Evolutionary conservation across 805 yeast genomes (phyloP), one percentile per base, ranked within the genome.

Genomic region (Saccharomycopsis capsularis): DNA sequence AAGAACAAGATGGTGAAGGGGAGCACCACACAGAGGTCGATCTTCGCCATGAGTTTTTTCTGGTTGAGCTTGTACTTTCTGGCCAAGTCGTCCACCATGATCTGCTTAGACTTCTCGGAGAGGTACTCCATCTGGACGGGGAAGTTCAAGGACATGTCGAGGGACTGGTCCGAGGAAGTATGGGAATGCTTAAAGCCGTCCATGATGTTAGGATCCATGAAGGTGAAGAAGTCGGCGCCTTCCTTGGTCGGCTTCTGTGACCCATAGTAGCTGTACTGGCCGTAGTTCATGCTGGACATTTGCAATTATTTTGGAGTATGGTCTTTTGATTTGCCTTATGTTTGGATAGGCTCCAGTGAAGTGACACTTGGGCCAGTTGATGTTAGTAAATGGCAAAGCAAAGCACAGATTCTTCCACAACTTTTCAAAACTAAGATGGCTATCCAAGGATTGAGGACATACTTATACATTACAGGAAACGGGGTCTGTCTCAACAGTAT

Each of bases 1-100:
- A 83, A 75, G 58, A 82, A 83, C 32, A 84, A 67, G 32, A 82
- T 60, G 60, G 85, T 79, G 56, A 83, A 81, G 22, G 86, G 80
- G 3, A 87, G 84, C 21, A 84, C 78, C 36, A 84, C 79, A 48
- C 83, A 75, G 1, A 76, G 42, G 59, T 84, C 91, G 35, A 81
- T 68, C 56, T 81, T 83, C 69, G 75, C 65, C 77, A 78, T 74
- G 37, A 84, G 64, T 55, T 66, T 70, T 40, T 57, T 63, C 29
- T 79, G 79, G 60, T 81, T 68, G 29, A 84, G 63, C 13, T 75
- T 75, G 44, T 63, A 57, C 47, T 71, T 66, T 15, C 53, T 55
- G 1, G 78, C 79, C 7, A 75, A 52, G n/a, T 52, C 47, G 3
- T 55, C 60, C 21, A 67, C 53, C 23, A 36, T 45, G 27, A 52